Conservation (phyloP, 306 rosid species). For the Corylus americana region DNA sequence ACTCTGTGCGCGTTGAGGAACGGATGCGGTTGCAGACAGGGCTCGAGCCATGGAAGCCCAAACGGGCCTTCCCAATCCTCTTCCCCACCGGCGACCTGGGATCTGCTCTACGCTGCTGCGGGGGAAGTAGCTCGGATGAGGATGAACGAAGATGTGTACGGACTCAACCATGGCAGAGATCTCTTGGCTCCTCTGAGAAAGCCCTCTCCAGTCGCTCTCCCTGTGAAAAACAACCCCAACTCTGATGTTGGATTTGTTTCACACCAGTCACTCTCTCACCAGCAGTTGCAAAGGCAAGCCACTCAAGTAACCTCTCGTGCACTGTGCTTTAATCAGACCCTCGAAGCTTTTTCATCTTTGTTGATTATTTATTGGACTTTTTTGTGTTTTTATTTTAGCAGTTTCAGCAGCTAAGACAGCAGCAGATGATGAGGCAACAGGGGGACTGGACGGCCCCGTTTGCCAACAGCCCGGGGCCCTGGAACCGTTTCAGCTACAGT, state of each 20-base stretch:
- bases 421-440: constrained; percentile 54
- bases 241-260: constrained; percentile 30
- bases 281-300: constrained; percentile 51
- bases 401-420: constrained; percentile 57
- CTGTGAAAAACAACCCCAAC: constrained; percentile 21
- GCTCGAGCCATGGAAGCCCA: constrained; percentile 62
- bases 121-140: constrained; percentile 65
- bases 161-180: constrained; percentile 26
- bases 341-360: neutral
- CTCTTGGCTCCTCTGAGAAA: constrained; percentile 30
- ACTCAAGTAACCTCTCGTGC: constrained; percentile 39
- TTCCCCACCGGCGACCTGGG: constrained; percentile 58
- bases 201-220: constrained; percentile 32
- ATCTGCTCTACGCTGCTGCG: constrained; percentile 75
- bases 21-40: constrained; percentile 47
- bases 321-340: no score
- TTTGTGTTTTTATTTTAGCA: neutral
- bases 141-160: constrained; percentile 31
- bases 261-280: constrained; percentile 45
- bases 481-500: no score
- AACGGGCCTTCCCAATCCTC: constrained; percentile 44
- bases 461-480: no score
- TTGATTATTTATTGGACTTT: neutral
- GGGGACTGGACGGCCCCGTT: constrained; percentile 7
- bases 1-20: constrained; percentile 51